Base-by-base conservation (phyloP, 2,329 filamentous ascomycete species). In the Botrytis fragariae region DNA sequence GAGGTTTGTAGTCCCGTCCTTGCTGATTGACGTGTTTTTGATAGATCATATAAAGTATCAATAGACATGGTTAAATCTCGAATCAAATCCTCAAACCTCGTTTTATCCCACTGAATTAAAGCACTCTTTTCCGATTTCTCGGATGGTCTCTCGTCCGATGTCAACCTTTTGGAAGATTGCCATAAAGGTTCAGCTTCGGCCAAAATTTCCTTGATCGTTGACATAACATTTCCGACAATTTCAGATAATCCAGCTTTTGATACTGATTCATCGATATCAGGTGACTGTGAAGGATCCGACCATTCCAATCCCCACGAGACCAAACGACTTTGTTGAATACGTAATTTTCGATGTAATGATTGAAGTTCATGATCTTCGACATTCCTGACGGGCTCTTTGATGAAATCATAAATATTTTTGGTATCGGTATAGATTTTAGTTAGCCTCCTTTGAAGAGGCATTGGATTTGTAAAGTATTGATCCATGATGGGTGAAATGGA, bases 251-350 rank as follows among this genome's bases (percentile, higher is more conserved):
- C 93, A 70, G 91, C 91, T 80, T 92, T 90, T 78, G 92, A 92
- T 14, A 91, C 84, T 22, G 88, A 89, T 79, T 90, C 89, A 78
- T 91, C 89, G 75, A 95, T 94, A 81, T 93, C 89, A 78, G 89
- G 88, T 74, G 90, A 86, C 79, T 91, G 87, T 25, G 84, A 83
- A 61, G 91, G 89, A 80, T 94, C 92, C 72, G 90, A 92, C 93
- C 93, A 95, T 81, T 94, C 91, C 70, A 94, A 84, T 0, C 92
- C 93, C 93, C 93, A 95, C 74, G 90, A 91, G 74, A 93, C 90
- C 64, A 95, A 85, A 25, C 93, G 87, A 83, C 94, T 92, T 72
- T 80, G 79, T 79, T 95, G 93, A 77, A 94, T 94, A 76, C 91
- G 88, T 76, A 94, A 88, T 81, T 93, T 93, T 75, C 92, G 90